A percentile compares a stretch with the other conserved stretches of the same genome.
Conservation (phyloP, 2,329 filamentous ascomycete species). For the Neofusicoccum kwambonambiense region DNA sequence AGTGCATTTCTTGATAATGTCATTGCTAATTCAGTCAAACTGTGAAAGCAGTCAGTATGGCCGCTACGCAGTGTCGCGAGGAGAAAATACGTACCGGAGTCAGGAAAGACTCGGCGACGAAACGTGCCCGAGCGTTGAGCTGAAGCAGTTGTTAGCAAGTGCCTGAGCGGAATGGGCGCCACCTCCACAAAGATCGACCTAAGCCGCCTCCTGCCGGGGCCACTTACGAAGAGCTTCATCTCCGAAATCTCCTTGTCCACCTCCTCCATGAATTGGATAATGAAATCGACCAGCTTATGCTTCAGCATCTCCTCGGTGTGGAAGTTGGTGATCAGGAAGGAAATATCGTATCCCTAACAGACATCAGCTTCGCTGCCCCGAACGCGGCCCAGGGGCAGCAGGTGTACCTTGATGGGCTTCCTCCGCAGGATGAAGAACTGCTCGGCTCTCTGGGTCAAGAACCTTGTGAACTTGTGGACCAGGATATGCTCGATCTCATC, state of each 20-base stretch:
- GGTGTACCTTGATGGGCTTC: slow-evolving; percentile 84
- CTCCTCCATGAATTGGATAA: slow-evolving; percentile 99
- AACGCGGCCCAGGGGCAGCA: background rate
- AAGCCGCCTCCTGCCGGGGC: background rate
- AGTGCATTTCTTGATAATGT: background rate
- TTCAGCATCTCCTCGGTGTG: slow-evolving; percentile 99
- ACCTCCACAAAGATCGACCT: background rate
- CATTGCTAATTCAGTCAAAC: slow-evolving; percentile 6
- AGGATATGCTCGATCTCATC: slow-evolving; percentile 98
- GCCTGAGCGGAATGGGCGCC: background rate
- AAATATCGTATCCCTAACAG: slow-evolving; percentile 89
- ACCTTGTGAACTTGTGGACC: slow-evolving; percentile 97
- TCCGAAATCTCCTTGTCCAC: slow-evolving; percentile 99
- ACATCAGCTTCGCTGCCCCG: slow-evolving; percentile 19
- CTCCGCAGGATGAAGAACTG: slow-evolving; percentile 94
- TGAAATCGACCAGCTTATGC: slow-evolving; percentile 98
- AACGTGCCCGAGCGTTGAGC: slow-evolving; percentile 95
- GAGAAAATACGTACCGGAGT: slow-evolving; percentile 66
- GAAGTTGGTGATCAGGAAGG: slow-evolving; percentile 97
- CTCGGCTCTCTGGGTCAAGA: slow-evolving; percentile 93
- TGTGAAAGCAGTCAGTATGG: background rate
- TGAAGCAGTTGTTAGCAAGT: slow-evolving; percentile 38
- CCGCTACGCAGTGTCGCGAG: too few relatives aligned
- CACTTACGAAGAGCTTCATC: slow-evolving; percentile 97
- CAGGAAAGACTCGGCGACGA: slow-evolving; percentile 96